Evolutionary conservation across 129 eudicot species (phyloP).

Genomic region (Tanacetum coccineum): DNA sequence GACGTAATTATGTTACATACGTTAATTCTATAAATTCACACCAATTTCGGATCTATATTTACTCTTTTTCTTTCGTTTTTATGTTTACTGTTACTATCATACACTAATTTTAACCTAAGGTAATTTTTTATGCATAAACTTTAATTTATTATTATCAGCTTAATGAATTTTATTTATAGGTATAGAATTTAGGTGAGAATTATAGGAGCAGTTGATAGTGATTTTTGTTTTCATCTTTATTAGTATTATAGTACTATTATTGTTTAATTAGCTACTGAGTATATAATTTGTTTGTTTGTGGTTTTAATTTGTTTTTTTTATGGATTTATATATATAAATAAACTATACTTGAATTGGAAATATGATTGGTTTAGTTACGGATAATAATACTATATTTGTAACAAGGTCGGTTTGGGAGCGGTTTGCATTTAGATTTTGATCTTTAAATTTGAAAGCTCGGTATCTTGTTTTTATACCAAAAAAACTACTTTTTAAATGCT

Average conservation of each 20-base stretch:
- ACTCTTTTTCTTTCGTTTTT: constrained; percentile 25
- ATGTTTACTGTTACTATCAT: constrained; percentile 38
- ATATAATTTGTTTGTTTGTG: background rate
- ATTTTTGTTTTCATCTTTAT: background rate
- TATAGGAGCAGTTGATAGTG: constrained; percentile 19
- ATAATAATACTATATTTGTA: background rate
- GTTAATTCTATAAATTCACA: constrained; percentile 23
- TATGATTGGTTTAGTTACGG: background rate
- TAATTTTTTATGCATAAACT: constrained; percentile 11
- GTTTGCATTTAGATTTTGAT: no score
- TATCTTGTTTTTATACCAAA: no score
- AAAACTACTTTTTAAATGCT: no score
- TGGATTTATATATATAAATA: background rate
- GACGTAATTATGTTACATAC: constrained; percentile 10
- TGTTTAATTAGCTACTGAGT: background rate
- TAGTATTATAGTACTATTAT: background rate
- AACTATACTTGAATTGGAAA: background rate
- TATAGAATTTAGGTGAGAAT: constrained; percentile 4
- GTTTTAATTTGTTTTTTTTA: constrained; percentile 4
- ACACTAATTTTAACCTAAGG: constrained; percentile 10
- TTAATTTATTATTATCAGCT: background rate
- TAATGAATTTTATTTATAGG: constrained; percentile 1
- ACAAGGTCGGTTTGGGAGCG: no score
- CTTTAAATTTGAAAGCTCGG: no score
- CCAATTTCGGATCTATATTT: constrained; percentile 52